phyloP scores from a whole-genome alignment of 495 filamentous ascomycete genomes.

The Pyronema omphalodes region DNA sequence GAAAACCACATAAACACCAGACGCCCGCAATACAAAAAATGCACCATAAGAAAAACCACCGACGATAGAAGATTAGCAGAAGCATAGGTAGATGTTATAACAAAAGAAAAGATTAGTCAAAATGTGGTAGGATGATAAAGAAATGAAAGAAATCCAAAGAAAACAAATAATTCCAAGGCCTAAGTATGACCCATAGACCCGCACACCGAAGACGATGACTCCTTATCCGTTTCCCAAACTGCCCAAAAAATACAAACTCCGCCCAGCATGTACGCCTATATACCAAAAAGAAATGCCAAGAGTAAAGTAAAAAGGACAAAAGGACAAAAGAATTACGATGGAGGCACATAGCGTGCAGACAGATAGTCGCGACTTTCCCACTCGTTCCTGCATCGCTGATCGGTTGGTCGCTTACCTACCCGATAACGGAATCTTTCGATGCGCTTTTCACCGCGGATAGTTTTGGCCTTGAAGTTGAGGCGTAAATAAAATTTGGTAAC shows the following conservation, averaged over 20 bases:
- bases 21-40: no score
- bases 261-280: neutral
- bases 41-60: no score
- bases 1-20: no score
- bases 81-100: no score
- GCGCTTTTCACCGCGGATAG: conserved; percentile 16
- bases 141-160: neutral
- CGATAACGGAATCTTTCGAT: neutral
- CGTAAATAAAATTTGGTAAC: conserved; percentile 13
- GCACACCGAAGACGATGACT: neutral
- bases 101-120: neutral
- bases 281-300: neutral
- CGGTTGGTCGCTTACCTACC: neutral
- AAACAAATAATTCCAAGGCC: neutral
- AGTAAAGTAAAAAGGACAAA: neutral
- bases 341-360: neutral
- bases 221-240: neutral
- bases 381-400: neutral
- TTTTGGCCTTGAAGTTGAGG: conserved; percentile 13
- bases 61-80: no score
- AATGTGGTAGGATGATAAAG: neutral
- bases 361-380: neutral
- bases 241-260: neutral
- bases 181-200: neutral
- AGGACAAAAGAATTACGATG: neutral